phyloP scores from a whole-genome alignment of 805 yeast species.

The Suhomyces sp. region DNA sequence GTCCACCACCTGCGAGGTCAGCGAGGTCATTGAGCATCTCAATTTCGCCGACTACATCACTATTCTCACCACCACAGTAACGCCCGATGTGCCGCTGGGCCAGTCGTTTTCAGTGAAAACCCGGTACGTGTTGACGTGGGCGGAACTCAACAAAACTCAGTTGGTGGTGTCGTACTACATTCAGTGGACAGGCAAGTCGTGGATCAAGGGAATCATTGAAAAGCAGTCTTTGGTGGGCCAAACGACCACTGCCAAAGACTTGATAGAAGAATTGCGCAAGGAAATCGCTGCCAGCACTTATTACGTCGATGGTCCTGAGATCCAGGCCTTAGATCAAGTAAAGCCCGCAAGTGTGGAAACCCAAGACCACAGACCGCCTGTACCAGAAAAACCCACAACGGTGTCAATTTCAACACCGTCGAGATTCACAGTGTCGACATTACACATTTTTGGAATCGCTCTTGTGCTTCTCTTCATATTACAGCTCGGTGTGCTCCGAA shows the following conservation, averaged over 20 bases:
- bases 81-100: constrained; percentile 87
- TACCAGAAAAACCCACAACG: background rate
- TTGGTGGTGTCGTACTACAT: constrained; percentile 52
- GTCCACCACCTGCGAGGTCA: constrained; percentile 63
- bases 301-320: constrained; percentile 18
- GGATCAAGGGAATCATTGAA: constrained; percentile 76
- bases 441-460: constrained; percentile 17
- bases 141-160: constrained; percentile 49
- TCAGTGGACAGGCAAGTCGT: constrained; percentile 73
- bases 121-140: constrained; percentile 61
- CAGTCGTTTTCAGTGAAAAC: constrained; percentile 62
- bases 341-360: background rate
- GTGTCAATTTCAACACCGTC: background rate
- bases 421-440: background rate
- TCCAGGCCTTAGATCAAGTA: constrained; percentile 2
- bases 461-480: constrained; percentile 18
- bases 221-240: constrained; percentile 74
- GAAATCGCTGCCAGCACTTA: constrained; percentile 26
- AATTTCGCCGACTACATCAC: constrained; percentile 48
- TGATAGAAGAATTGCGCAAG: constrained; percentile 47
- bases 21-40: constrained; percentile 53
- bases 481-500: constrained; percentile 17
- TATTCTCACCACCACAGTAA: constrained; percentile 56
- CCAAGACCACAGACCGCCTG: background rate
- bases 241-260: constrained; percentile 52